Percentiles rank a stretch among this genome's conserved stretches.
These are phyloP conservation scores for Russula virescens DNA, from an alignment of 768 basidiomycete genomes.

Conservation along the genomic window DNA sequence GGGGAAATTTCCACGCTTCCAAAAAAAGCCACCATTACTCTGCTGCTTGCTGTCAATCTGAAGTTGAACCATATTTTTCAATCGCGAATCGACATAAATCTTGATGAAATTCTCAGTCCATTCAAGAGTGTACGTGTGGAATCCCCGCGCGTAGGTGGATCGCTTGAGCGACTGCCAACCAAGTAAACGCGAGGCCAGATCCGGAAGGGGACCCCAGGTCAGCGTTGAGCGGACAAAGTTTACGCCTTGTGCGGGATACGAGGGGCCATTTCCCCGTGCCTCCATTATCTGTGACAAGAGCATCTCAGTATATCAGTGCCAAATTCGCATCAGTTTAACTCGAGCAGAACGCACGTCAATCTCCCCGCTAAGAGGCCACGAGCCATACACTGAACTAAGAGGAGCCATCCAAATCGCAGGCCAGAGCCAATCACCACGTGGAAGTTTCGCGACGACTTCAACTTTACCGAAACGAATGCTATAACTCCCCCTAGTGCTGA, in stretches of 20 bases:
- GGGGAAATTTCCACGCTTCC: conserved; percentile 47
- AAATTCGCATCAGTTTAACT: neutral
- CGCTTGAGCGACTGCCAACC: conserved; percentile 43
- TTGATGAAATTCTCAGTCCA: conserved; percentile 55
- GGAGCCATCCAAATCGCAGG: conserved; percentile 46
- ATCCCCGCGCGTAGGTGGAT: conserved; percentile 41
- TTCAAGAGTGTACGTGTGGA: conserved; percentile 52
- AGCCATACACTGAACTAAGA: conserved; percentile 40
- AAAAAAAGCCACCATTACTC: conserved; percentile 44
- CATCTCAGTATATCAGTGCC: neutral
- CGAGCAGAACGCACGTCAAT: conserved; percentile 45
- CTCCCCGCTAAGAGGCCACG: conserved; percentile 52
- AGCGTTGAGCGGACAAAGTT: conserved; percentile 52
- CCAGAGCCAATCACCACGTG: conserved; percentile 41
- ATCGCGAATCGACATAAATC: conserved; percentile 47
- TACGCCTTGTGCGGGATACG: conserved; percentile 39
- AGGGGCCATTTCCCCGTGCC: conserved; percentile 45
- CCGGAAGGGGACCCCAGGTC: conserved; percentile 57
- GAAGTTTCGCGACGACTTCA: conserved; percentile 47
- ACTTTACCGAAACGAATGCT: conserved; percentile 52
- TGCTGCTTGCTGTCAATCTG: conserved; percentile 33
- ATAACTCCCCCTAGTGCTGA: conserved; percentile 45
- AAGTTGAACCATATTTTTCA: conserved; percentile 48
- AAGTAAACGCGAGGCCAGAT: conserved; percentile 38
- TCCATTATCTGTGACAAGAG: conserved; percentile 41